Evolutionary conservation across 2,329 filamentous ascomycete species (phyloP).

Genomic region (Rutstroemia sp.): DNA sequence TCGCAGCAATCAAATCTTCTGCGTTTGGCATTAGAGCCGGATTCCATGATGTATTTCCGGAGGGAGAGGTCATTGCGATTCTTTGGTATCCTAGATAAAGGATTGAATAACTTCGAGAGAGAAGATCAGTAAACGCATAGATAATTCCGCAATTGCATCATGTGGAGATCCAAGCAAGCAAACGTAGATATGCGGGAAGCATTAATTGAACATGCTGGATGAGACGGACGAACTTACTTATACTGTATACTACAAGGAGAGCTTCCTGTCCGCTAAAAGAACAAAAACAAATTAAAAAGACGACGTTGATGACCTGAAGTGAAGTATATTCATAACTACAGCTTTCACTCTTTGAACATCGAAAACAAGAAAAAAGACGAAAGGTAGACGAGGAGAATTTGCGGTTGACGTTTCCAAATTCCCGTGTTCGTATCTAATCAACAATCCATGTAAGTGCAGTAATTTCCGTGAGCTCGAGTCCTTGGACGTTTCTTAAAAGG

Average conservation of each 20-base stretch:
- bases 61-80: slow-evolving; percentile 36
- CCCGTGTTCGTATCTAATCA: too few species aligned
- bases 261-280: slow-evolving; percentile 16
- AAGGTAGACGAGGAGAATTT: background rate
- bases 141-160: background rate
- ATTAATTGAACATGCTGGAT: background rate
- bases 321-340: slow-evolving; percentile 4
- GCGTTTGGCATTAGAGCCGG: slow-evolving; percentile 44
- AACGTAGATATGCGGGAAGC: background rate
- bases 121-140: background rate
- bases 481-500: background rate
- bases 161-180: background rate
- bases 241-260: slow-evolving; percentile 19
- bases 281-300: slow-evolving; percentile 20
- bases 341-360: background rate
- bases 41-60: slow-evolving; percentile 40
- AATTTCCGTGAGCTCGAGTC: background rate
- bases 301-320: slow-evolving; percentile 1
- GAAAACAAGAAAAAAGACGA: background rate
- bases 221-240: slow-evolving; percentile 8
- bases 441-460: too few species aligned
- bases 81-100: slow-evolving; percentile 13
- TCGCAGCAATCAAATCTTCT: slow-evolving; percentile 17
- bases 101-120: slow-evolving; percentile 21
- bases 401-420: background rate